A percentile compares a stretch with the other conserved stretches of the same genome.
phyloP scores from a whole-genome alignment of 2,329 filamentous ascomycete species.

The Hypocreales sp. region DNA sequence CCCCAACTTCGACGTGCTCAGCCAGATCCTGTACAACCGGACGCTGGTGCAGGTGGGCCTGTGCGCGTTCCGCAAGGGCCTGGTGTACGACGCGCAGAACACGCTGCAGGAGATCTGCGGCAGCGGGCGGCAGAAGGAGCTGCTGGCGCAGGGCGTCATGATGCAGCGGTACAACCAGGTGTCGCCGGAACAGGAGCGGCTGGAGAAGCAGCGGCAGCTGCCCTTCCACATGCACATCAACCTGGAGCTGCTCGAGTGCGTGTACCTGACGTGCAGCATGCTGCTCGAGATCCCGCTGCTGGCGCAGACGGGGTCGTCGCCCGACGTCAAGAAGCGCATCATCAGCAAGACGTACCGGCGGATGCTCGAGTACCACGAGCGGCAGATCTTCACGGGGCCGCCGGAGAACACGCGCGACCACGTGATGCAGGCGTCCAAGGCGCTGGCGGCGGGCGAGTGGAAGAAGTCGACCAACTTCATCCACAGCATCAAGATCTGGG shows the following conservation, averaged over 20 bases:
- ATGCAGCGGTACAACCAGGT: slow-evolving; percentile 95
- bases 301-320: slow-evolving; percentile 90
- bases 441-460: slow-evolving; percentile 93
- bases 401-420: slow-evolving; percentile 98
- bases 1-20: slow-evolving; percentile 87
- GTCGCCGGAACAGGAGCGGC: slow-evolving; percentile 90
- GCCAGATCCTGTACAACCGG: slow-evolving; percentile 96
- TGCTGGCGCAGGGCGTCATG: slow-evolving; percentile 94
- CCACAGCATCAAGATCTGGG: slow-evolving; percentile 99
- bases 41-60: slow-evolving; percentile 95
- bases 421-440: slow-evolving; percentile 98
- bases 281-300: slow-evolving; percentile 94
- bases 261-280: slow-evolving; percentile 98
- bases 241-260: slow-evolving; percentile 91
- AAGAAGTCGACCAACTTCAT: slow-evolving; percentile 91
- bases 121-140: slow-evolving; percentile 92
- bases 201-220: slow-evolving; percentile 92
- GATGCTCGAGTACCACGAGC: slow-evolving; percentile 98
- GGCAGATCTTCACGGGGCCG: slow-evolving; percentile 96
- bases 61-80: slow-evolving; percentile 91
- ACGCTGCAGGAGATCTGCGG: slow-evolving; percentile 97
- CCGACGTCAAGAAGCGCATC: slow-evolving; percentile 90
- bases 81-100: slow-evolving; percentile 95
- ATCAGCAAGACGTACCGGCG: slow-evolving; percentile 99
- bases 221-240: slow-evolving; percentile 99